These are phyloP conservation scores for Apophysomyces trapeziformis DNA, from an alignment of 371 early-diverging fungal species.

Conservation along the genomic window DNA sequence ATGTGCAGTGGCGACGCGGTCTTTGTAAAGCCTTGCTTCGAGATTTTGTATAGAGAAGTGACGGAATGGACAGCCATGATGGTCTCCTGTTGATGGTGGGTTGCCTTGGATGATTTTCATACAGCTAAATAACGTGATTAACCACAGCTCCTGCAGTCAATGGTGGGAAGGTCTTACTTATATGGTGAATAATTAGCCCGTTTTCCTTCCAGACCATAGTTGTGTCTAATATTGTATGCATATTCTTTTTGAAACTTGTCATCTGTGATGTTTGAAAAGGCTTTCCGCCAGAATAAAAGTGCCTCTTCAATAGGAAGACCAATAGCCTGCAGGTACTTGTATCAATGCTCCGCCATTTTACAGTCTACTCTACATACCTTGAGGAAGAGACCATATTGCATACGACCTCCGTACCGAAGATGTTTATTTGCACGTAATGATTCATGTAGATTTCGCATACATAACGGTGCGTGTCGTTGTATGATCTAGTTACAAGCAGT, in stretches of 20 bases:
- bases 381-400: constrained; percentile 93
- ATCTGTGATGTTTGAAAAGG: constrained; percentile 78
- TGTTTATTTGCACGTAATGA: constrained; percentile 78
- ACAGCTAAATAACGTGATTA: constrained; percentile 61
- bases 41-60: constrained; percentile 74
- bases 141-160: not conserved
- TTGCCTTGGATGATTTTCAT: constrained; percentile 83
- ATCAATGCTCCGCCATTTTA: not conserved
- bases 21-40: constrained; percentile 52
- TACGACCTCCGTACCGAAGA: constrained; percentile 86
- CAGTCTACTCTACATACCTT: constrained; percentile 53
- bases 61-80: constrained; percentile 97
- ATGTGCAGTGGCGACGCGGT: constrained; percentile 55
- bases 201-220: constrained; percentile 98
- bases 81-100: constrained; percentile 81
- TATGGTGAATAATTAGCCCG: constrained; percentile 92
- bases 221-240: constrained; percentile 96
- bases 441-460: constrained; percentile 86
- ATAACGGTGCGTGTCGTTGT: constrained; percentile 83
- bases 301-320: constrained; percentile 93
- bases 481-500: constrained; percentile 42
- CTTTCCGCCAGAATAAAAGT: constrained; percentile 86
- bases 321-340: constrained; percentile 60
- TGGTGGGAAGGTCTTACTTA: constrained; percentile 47
- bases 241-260: constrained; percentile 93